Evolutionary conservation across 805 yeast genomes (phyloP).

Genomic region (Kodamaea laetipori): DNA sequence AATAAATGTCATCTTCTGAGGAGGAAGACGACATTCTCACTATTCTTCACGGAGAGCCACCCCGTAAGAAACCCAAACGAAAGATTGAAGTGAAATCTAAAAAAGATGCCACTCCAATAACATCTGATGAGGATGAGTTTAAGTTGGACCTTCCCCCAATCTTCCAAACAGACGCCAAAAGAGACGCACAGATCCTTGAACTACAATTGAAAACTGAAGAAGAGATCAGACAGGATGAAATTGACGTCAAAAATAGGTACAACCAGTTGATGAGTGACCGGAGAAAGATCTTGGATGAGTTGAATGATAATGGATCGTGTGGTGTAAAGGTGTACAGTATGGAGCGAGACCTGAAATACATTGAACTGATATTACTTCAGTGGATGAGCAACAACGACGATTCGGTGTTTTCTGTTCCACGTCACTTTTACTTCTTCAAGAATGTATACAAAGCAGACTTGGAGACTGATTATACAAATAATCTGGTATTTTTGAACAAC

Average conservation of each 20-base stretch:
- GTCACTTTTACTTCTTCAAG: slow-evolving; percentile 29
- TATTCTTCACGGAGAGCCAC: slow-evolving; percentile 2
- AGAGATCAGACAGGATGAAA: slow-evolving; percentile 18
- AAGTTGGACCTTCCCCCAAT: slow-evolving; percentile 29
- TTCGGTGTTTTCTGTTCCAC: slow-evolving; percentile 12
- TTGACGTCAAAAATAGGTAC: slow-evolving; percentile 10
- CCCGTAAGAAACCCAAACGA: slow-evolving; percentile 2
- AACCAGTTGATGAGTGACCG: slow-evolving; percentile 18
- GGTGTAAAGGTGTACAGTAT: slow-evolving; percentile 20
- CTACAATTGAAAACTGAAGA: slow-evolving; percentile 22
- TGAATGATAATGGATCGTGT: slow-evolving; percentile 35
- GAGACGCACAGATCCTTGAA: slow-evolving; percentile 26
- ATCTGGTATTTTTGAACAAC: not conserved
- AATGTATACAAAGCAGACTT: slow-evolving; percentile 7
- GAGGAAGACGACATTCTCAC: slow-evolving; percentile 11
- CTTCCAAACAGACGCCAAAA: slow-evolving; percentile 30
- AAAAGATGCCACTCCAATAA: not conserved
- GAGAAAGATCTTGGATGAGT: slow-evolving; percentile 24
- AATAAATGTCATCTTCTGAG: slow-evolving; percentile 13
- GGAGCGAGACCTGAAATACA: slow-evolving; percentile 20
- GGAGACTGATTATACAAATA: not conserved
- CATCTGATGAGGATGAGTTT: slow-evolving; percentile 19
- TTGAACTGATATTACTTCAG: slow-evolving; percentile 24
- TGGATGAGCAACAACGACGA: slow-evolving; percentile 13
- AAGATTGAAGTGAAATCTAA: not conserved